phyloP scores from a whole-genome alignment of 805 yeast species.

The Kuraishia capsulata region DNA sequence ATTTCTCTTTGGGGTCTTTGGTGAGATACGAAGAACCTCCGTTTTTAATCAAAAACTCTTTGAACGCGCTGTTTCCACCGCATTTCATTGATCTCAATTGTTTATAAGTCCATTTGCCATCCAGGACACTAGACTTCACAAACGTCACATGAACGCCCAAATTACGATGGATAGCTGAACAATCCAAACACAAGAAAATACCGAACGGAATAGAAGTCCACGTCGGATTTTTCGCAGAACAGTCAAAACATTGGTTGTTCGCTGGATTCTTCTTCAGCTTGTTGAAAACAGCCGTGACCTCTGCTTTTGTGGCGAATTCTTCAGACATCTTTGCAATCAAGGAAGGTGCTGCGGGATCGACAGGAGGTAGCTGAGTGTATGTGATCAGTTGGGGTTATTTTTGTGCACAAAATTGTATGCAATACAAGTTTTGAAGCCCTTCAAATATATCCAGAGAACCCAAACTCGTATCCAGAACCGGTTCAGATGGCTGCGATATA shows the following conservation, averaged over 20 bases:
- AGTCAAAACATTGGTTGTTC: slow-evolving; percentile 85
- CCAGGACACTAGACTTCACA: slow-evolving; percentile 86
- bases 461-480: neutral
- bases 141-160: slow-evolving; percentile 94
- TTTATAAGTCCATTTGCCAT: slow-evolving; percentile 79
- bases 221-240: slow-evolving; percentile 89
- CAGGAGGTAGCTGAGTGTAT: neutral
- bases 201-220: slow-evolving; percentile 99
- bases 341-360: neutral
- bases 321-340: slow-evolving; percentile 27
- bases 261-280: slow-evolving; percentile 57
- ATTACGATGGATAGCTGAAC: slow-evolving; percentile 92
- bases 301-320: slow-evolving; percentile 57
- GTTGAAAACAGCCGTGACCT: slow-evolving; percentile 55
- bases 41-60: slow-evolving; percentile 73
- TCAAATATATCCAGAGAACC: neutral
- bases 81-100: slow-evolving; percentile 88
- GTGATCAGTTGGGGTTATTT: too few species aligned
- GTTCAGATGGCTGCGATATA: too few species aligned
- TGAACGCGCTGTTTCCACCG: slow-evolving; percentile 87
- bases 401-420: too few species aligned
- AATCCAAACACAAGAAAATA: slow-evolving; percentile 83
- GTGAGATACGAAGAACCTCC: slow-evolving; percentile 72
- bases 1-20: slow-evolving; percentile 67
- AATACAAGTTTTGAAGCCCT: too few species aligned